Evolutionary conservation across 2,329 filamentous ascomycete species (phyloP), one percentile per base, ranked within the genome.

Genomic region (Dichotomopilus funicola): DNA sequence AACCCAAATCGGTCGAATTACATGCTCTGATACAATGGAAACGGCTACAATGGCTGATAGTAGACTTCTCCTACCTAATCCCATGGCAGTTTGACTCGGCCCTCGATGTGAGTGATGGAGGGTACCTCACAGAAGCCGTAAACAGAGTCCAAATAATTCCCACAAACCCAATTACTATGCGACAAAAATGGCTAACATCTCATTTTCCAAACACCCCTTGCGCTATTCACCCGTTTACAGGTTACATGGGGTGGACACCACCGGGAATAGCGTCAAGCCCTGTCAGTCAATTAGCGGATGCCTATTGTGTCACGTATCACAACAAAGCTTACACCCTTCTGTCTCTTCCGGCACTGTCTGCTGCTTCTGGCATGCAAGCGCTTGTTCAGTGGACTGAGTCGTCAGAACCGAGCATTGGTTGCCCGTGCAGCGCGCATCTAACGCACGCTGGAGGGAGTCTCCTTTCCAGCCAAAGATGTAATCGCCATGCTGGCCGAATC

Each of bases 391-490:
- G 9, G 56, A 56, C 54, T 66, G 64, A 10, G 62, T 62, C 46
- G 54, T 58, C 38, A 66, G 59, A 6, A 38, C 49, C 2, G 55
- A 56, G 49, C 64, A 66, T 3, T 55, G 47, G 38, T 64, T 59
- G 8, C 61, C 60, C 0, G 43, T 64, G 56, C 64, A 66, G 1
- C 64, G 57, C 11, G 62, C 63, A 38, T 66, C 62, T 1, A 66
- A 54, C 4, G 63, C 64, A 6, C 51, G 56, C n/a, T 65, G 63
- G 6, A 66, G 54, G 1, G 63, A 13, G 8, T 66, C 63, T 9
- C 62, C 64, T 54, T 64, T 63, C 62, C 63, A 64, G 8, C 63
- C 61, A 41, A 64, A 64, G 33, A 64, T 13, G 50, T 64, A 64
- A 44, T 64, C 63, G 1, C 61, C 63, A 35, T 64, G 62, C 9